These are phyloP conservation scores for Lasiosphaeria hispida DNA, from an alignment of 495 filamentous ascomycete species.

Conservation along the genomic window DNA sequence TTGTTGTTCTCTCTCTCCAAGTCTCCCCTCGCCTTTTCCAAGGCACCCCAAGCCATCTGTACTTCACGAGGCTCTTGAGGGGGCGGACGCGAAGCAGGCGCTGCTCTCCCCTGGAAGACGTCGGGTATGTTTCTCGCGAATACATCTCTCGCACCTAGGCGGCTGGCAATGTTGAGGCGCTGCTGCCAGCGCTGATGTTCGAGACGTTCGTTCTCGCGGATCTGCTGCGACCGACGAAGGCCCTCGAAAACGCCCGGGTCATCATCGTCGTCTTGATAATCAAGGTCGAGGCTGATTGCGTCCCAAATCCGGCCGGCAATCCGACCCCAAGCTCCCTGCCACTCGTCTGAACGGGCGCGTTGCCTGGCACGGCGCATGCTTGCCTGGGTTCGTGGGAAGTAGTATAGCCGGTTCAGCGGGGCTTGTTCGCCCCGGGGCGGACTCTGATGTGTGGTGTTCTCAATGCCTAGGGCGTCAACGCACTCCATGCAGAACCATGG, in stretches of 20 bases:
- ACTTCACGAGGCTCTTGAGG: conserved; percentile 74
- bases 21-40: conserved; percentile 66
- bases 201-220: conserved; percentile 59
- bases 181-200: conserved; percentile 75
- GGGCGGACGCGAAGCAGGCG: conserved; percentile 31
- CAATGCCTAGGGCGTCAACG: conserved; percentile 44
- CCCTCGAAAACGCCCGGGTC: conserved; percentile 47
- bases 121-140: conserved; percentile 60
- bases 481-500: conserved; percentile 87
- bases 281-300: conserved; percentile 72
- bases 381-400: conserved; percentile 50
- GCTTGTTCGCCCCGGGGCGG: background rate
- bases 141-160: conserved; percentile 64
- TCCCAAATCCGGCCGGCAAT: conserved; percentile 51
- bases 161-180: conserved; percentile 73
- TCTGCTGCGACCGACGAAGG: conserved; percentile 53
- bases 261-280: conserved; percentile 79
- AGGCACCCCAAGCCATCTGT: conserved; percentile 80
- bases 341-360: conserved; percentile 49
- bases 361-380: conserved; percentile 45
- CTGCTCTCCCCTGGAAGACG: conserved; percentile 29
- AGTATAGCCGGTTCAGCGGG: conserved; percentile 18
- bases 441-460: conserved; percentile 4
- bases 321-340: conserved; percentile 55
- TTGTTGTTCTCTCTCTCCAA: conserved; percentile 64